Evolutionary conservation across 2,329 filamentous ascomycete species (phyloP).

Genomic region (Claviceps maximensis): DNA sequence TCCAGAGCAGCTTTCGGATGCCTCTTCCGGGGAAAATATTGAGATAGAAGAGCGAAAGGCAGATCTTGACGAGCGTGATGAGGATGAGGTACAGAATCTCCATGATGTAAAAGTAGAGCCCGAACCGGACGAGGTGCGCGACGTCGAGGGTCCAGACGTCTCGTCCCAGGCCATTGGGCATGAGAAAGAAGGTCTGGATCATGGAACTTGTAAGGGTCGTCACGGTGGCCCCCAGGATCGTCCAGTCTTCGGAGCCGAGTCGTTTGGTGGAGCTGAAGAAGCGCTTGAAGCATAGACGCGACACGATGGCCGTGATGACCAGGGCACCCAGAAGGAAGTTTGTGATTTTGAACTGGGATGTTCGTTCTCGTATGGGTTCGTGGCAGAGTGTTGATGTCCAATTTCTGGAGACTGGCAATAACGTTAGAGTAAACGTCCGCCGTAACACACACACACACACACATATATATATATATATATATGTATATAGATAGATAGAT

Average conservation of each 20-base stretch:
- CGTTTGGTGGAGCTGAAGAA: constrained; percentile 16
- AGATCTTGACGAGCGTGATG: constrained; percentile 29
- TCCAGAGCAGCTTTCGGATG: constrained; percentile 23
- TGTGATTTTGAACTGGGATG: constrained; percentile 17
- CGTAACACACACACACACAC: too few relatives aligned
- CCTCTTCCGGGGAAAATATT: constrained; percentile 28
- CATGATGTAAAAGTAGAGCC: constrained; percentile 24
- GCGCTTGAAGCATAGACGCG: constrained; percentile 17
- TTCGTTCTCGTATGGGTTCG: constrained; percentile 13
- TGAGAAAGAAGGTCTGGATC: constrained; percentile 13
- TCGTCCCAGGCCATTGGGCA: constrained; percentile 24
- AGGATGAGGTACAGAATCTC: constrained; percentile 28
- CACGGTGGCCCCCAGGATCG: constrained; percentile 13
- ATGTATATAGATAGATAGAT: too few relatives aligned
- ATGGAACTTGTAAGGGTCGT: constrained; percentile 13
- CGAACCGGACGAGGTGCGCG: constrained; percentile 24
- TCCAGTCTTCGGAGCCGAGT: constrained; percentile 20
- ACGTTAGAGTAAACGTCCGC: too few relatives aligned
- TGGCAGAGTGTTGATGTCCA: constrained; percentile 11
- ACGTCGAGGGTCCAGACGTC: constrained; percentile 30
- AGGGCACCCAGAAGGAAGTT: constrained; percentile 17
- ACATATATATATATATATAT: too few relatives aligned
- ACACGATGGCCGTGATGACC: constrained; percentile 19
- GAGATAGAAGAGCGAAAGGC: constrained; percentile 35
- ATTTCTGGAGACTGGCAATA: constrained; percentile 7